These are phyloP conservation scores for Lasiodiplodia gonubiensis DNA, from an alignment of 2,329 filamentous ascomycete genomes.

Conservation along the genomic window DNA sequence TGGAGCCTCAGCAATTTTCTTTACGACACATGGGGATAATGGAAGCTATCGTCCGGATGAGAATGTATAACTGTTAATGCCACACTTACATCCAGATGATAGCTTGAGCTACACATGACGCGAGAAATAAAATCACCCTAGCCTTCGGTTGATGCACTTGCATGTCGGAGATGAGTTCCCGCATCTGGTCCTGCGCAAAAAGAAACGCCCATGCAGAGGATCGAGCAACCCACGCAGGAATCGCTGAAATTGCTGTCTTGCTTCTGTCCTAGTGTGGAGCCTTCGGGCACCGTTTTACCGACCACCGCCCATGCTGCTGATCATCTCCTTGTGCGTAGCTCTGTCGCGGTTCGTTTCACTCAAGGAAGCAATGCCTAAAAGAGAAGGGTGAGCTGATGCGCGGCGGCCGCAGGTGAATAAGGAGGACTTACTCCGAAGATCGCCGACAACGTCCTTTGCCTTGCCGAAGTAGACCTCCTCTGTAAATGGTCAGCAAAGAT, in stretches of 20 bases:
- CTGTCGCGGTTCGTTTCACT: slow-evolving; percentile 84
- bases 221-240: not conserved
- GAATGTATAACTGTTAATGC: no score
- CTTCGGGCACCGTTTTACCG: slow-evolving; percentile 19
- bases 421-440: slow-evolving; percentile 73
- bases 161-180: not conserved
- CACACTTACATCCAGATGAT: no score
- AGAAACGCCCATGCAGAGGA: slow-evolving; percentile 2
- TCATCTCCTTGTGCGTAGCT: slow-evolving; percentile 87
- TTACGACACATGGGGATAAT: no score
- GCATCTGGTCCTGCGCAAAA: slow-evolving; percentile 1
- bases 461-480: slow-evolving; percentile 99
- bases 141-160: slow-evolving; percentile 1
- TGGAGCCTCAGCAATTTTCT: no score
- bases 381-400: slow-evolving; percentile 22
- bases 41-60: no score
- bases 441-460: slow-evolving; percentile 96
- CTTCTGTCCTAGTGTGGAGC: not conserved
- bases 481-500: slow-evolving; percentile 34
- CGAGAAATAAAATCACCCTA: no score
- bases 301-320: slow-evolving; percentile 58
- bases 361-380: slow-evolving; percentile 70
- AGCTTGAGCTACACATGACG: no score
- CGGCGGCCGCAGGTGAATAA: not conserved
- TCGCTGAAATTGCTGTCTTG: not conserved